Base-by-base conservation (phyloP, 495 filamentous ascomycete genomes). In the Annulohypoxylon nitens region DNA sequence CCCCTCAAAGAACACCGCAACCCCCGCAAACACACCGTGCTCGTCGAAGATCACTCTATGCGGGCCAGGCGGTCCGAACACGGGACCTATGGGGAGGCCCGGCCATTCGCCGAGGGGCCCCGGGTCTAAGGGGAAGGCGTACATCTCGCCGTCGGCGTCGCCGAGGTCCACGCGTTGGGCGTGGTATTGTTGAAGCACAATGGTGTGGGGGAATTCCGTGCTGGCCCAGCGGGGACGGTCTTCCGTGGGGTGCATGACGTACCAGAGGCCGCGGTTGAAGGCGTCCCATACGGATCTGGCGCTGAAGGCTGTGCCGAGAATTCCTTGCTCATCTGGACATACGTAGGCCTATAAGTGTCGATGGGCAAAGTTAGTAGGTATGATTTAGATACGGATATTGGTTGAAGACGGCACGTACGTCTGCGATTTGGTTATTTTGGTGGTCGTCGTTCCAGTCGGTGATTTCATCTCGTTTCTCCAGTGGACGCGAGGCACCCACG, bases 381-480 rank as follows among this genome's bases (percentile, higher is more conserved):
- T n/a, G n/a, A n/a, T n/a, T 43, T 11, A 11, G 5, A 39, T 10
- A 39, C 2, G 36, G 36, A 6, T 0, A 12, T 5, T 2, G 9
- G 3, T 11, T 43, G 14, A 39, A 26, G 0, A 10, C 8, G 16
- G 9, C 47, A 51, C 53, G 14, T 63, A 69, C 67, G 12, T n/a
- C 59, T 11, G 64, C 64, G 37, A 73, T 64, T 0, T 39, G 48
- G 34, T 74, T 74, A 0, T 65, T 30, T 2, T 37, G 37, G 48
- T 65, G 37, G 7, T 10, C n/a, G 7, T 16, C 0, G 26, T 73
- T 64, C 60, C 64, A 73, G 8, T 73, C 60, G n/a, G 60, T 53
- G 60, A 69, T 64, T 3, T 60, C 54, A 18, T 72, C 41, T 39
- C 69, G 47, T n/a, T 67, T 63, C n/a, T 55, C 43, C n/a, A 64